phyloP scores from a whole-genome alignment of 179 eudicot genomes.

The Camellia oleifera region DNA sequence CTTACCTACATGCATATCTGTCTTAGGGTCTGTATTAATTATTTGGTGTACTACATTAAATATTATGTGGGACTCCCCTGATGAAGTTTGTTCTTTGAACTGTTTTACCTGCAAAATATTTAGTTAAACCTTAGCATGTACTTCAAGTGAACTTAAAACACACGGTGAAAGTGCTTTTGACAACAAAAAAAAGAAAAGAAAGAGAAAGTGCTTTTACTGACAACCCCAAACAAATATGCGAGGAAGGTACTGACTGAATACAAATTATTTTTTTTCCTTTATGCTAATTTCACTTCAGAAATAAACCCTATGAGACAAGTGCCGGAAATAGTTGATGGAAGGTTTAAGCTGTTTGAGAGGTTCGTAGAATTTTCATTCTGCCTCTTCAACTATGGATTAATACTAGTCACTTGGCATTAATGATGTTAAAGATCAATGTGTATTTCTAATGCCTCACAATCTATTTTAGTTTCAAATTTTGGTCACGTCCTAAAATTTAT shows the following conservation, averaged over 20 bases:
- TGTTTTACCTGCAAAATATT: not conserved
- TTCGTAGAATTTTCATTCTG: constrained; percentile 14
- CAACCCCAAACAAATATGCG: not conserved
- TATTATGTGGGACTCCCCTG: not conserved
- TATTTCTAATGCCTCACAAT: not conserved
- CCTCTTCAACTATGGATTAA: not conserved
- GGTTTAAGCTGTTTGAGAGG: constrained; percentile 88
- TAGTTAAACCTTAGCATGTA: not conserved
- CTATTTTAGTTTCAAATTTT: not conserved
- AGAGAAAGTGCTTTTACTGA: not conserved
- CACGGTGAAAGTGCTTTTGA: not conserved
- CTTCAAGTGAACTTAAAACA: not conserved
- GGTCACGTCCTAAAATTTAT: not conserved
- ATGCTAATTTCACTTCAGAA: constrained; percentile 35
- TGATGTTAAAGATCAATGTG: not conserved
- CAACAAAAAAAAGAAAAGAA: too few relatives aligned
- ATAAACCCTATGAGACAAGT: constrained; percentile 77
- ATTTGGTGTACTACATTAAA: too few relatives aligned
- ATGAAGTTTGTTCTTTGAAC: not conserved
- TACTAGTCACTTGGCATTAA: not conserved
- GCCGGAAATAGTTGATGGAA: constrained; percentile 81
- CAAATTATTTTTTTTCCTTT: not conserved
- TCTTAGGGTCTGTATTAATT: not conserved
- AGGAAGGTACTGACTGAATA: not conserved
- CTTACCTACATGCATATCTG: not conserved